Base-by-base conservation (phyloP, 2,329 filamentous ascomycete genomes). In the Fusarium gaditjirri region DNA sequence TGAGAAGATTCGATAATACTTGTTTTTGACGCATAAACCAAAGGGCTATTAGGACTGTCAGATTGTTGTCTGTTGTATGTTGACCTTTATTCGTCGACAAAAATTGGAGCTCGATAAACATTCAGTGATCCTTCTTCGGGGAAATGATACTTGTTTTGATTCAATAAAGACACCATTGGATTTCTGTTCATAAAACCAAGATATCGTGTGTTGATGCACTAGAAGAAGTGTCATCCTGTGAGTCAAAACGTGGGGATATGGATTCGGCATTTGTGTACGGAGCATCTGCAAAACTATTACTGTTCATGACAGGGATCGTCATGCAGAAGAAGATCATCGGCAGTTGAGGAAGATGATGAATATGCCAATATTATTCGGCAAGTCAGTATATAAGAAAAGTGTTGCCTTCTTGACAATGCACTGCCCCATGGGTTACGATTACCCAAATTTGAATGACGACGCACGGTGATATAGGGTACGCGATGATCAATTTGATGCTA, bases 291-390 rank as follows among this genome's bases (percentile, higher is more conserved):
- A 23, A 23, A 33, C 27, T 27, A 25, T 35, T 14, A 39, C 29
- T 31, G 21, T 29, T 46, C 38, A 27, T 16, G 57, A 52, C 57
- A 57, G 31, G 49, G 65, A 52, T 68, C 19, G 8, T 56, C 57
- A 68, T 63, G 57, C 49, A 55, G 14, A 29, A 65, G 49, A 56
- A 36, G 57, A 49, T 54, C 64, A 68, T 63, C 56, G 27, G 42
- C 25, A 68, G n/a, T 47, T 49, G 47, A 39, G 29, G 25, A 42
- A 38, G 31, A 57, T 65, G 31, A 38, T 41, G 21, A n/a, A 49
- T 13, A 58, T 23, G 17, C 25, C 8, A 36, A 53, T 31, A 29
- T 31, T 19, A 19, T 9, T 47, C 11, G 5, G n/a, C 9, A 31
- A 55, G 25, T 19, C 12, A 12, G 19, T 55, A 29, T 23, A 1